These are phyloP conservation scores for Chrysoporthe cubensis DNA, from an alignment of 2,329 filamentous ascomycete species.

Conservation along the genomic window DNA sequence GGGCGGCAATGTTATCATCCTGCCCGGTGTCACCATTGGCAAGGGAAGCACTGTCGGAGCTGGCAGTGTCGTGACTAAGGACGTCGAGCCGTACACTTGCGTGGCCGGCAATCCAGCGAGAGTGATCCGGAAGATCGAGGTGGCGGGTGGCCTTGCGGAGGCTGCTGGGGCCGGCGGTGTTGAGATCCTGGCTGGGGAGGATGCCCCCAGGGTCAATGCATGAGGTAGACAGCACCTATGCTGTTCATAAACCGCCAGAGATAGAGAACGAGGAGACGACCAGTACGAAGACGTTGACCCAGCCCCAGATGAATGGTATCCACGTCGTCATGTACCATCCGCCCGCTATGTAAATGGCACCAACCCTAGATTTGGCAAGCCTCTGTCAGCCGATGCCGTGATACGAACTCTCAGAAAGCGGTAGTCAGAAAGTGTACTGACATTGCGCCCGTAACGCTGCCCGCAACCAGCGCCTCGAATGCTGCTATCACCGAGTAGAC, in stretches of 20 bases:
- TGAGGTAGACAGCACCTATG: not conserved
- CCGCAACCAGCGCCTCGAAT: slow-evolving; percentile 76
- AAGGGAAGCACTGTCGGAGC: slow-evolving; percentile 75
- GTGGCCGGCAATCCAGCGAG: slow-evolving; percentile 71
- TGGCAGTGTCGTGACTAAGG: slow-evolving; percentile 81
- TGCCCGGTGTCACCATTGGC: slow-evolving; percentile 80
- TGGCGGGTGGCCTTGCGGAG: slow-evolving; percentile 30
- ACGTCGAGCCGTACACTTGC: slow-evolving; percentile 66
- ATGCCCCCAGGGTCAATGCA: slow-evolving; percentile 17
- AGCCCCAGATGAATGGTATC: slow-evolving; percentile 88
- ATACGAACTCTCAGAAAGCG: not conserved
- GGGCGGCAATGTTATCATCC: slow-evolving; percentile 70
- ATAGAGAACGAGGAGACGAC: slow-evolving; percentile 92
- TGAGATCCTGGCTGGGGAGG: slow-evolving; percentile 23
- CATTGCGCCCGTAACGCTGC: slow-evolving; percentile 81
- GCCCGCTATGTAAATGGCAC: slow-evolving; percentile 78
- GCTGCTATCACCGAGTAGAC: slow-evolving; percentile 73
- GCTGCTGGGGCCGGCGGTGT: slow-evolving; percentile 9
- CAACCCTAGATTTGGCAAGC: slow-evolving; percentile 58
- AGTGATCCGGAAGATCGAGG: slow-evolving; percentile 52
- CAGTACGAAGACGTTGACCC: slow-evolving; percentile 80
- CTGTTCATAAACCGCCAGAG: slow-evolving; percentile 75
- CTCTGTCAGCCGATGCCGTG: slow-evolving; percentile 7
- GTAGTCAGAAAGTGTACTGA: slow-evolving; percentile 47
- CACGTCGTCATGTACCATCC: slow-evolving; percentile 92